phyloP scores from a whole-genome alignment of 495 filamentous ascomycete species.

The Aspergillus egyptiacus region DNA sequence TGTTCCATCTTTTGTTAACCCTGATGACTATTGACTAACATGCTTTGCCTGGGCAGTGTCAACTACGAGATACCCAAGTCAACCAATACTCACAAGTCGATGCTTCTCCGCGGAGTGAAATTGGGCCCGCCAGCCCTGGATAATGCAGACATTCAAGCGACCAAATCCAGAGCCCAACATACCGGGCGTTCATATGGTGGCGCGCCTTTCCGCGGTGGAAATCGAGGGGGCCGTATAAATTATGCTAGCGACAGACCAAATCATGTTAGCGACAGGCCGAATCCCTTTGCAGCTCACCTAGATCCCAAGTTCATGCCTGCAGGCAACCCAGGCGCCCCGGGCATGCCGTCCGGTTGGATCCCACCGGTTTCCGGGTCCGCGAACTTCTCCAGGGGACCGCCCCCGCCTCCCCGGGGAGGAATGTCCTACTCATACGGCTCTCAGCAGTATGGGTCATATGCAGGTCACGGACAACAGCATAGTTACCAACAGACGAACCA shows the following conservation, averaged over 20 bases:
- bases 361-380: slow-evolving; percentile 30
- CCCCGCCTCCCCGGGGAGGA: slow-evolving; percentile 38
- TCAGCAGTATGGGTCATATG: slow-evolving; percentile 5
- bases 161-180: slow-evolving; percentile 53
- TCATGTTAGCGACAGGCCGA: slow-evolving; percentile 38
- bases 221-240: slow-evolving; percentile 49
- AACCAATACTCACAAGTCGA: slow-evolving; percentile 76
- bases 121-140: slow-evolving; percentile 64
- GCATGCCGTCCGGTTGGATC: slow-evolving; percentile 34
- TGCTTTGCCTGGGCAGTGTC: slow-evolving; percentile 59
- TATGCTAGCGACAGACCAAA: slow-evolving; percentile 39
- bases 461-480: slow-evolving; percentile 17
- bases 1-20: neutral
- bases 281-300: slow-evolving; percentile 51
- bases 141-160: slow-evolving; percentile 62
- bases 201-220: slow-evolving; percentile 48
- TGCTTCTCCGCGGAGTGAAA: slow-evolving; percentile 81
- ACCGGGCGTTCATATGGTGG: slow-evolving; percentile 61
- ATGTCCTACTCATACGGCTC: slow-evolving; percentile 21
- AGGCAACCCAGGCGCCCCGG: slow-evolving; percentile 22
- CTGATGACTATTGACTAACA: slow-evolving; percentile 30
- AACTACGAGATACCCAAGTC: slow-evolving; percentile 74
- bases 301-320: slow-evolving; percentile 45
- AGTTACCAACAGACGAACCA: slow-evolving; percentile 22
- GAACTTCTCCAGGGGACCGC: slow-evolving; percentile 36